Evolutionary conservation across 345 rosid species (phyloP).

Genomic region (Acer saccharum): DNA sequence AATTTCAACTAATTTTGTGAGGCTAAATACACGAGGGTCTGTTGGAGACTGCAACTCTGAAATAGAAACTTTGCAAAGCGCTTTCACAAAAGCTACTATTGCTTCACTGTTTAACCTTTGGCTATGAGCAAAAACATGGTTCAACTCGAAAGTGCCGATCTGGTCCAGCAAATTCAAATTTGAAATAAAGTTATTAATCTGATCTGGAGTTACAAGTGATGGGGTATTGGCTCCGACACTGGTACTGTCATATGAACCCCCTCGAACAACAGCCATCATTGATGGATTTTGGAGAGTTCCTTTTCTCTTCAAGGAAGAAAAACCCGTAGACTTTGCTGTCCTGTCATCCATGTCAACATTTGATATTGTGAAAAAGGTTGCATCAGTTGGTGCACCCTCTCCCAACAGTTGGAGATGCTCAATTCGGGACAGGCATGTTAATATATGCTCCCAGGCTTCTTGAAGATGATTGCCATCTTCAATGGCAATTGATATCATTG

Average conservation of each 20-base stretch:
- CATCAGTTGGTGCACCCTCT: constrained; percentile 94
- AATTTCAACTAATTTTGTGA: constrained; percentile 93
- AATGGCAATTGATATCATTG: constrained; percentile 85
- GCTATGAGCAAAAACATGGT: constrained; percentile 94
- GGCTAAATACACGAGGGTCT: constrained; percentile 99
- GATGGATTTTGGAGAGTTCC: constrained; percentile 92
- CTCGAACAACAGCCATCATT: constrained; percentile 96
- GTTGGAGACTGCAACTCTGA: constrained; percentile 94
- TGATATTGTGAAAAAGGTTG: constrained; percentile 71
- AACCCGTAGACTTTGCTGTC: constrained; percentile 50
- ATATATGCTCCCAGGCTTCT: constrained; percentile 95
- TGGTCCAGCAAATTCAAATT: constrained; percentile 97
- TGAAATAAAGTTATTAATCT: constrained; percentile 74
- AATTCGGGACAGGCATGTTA: constrained; percentile 94
- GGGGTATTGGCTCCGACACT: constrained; percentile 59
- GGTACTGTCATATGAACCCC: constrained; percentile 93
- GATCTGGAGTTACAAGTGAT: constrained; percentile 73
- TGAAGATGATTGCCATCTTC: constrained; percentile 96
- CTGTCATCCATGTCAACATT: constrained; percentile 73
- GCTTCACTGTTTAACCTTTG: constrained; percentile 93
- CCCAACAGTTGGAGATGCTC: constrained; percentile 96
- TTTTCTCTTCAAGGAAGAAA: constrained; percentile 77
- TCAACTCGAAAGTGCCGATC: constrained; percentile 90
- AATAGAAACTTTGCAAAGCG: constrained; percentile 94
- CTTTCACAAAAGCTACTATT: constrained; percentile 91